Conservation (phyloP, 1,139 yeast genomes). For the Protomyces arabidopsidicola region DNA sequence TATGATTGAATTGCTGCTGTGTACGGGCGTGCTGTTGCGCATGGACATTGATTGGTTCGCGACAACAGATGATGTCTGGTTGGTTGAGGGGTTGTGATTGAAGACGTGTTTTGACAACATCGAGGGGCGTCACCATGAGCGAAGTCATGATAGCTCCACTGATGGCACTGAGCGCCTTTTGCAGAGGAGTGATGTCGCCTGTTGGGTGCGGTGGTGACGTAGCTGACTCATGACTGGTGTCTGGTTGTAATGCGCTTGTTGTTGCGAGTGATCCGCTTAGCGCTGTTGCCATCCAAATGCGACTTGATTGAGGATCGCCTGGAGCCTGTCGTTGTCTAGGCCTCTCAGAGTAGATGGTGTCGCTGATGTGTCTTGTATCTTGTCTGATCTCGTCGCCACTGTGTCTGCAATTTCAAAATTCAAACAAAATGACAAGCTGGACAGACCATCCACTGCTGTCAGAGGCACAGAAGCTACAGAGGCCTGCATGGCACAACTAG, state of each 20-base stretch:
- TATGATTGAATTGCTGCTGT: background rate
- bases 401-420: too few relatives aligned
- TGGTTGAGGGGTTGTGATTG: constrained; percentile 28
- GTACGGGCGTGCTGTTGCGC: constrained; percentile 3
- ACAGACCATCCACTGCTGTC: too few relatives aligned
- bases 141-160: constrained; percentile 27
- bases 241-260: background rate
- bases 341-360: too few relatives aligned
- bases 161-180: constrained; percentile 23
- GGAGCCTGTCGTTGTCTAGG: too few relatives aligned
- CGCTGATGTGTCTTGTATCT: too few relatives aligned
- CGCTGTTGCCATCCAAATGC: background rate
- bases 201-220: background rate
- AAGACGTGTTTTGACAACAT: constrained; percentile 31
- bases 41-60: constrained; percentile 4
- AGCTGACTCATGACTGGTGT: too few relatives aligned
- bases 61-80: constrained; percentile 21
- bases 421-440: too few relatives aligned
- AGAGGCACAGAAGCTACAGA: too few relatives aligned
- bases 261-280: background rate
- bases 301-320: background rate
- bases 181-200: constrained; percentile 8
- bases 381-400: too few relatives aligned
- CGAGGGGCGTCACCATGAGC: constrained; percentile 30
- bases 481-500: too few relatives aligned